phyloP scores from a whole-genome alignment of 2,329 filamentous ascomycete genomes.

The Aureobasidium zeae region DNA sequence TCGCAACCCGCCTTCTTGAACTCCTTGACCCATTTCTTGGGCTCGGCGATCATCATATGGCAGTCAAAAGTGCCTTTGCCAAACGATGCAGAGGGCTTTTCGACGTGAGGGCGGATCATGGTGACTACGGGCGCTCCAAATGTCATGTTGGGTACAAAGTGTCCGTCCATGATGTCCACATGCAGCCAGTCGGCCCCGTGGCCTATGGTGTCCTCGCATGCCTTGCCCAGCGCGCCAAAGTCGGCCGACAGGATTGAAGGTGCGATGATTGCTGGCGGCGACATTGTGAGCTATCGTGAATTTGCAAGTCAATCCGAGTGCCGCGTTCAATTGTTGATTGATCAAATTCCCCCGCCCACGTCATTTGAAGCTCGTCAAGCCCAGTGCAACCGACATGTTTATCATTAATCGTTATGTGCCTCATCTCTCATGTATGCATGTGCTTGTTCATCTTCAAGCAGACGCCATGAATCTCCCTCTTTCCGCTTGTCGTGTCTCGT shows the following conservation, averaged over 20 bases:
- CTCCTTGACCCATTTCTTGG: slow-evolving; percentile 95
- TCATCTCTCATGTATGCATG: too few relatives aligned
- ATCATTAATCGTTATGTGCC: too few relatives aligned
- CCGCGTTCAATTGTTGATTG: too few relatives aligned
- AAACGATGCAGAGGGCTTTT: slow-evolving; percentile 56
- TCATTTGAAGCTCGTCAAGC: too few relatives aligned
- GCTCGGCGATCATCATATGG: slow-evolving; percentile 99
- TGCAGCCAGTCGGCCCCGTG: slow-evolving; percentile 89
- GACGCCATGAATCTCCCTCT: too few relatives aligned
- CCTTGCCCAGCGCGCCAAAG: slow-evolving; percentile 79
- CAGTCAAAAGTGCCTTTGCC: slow-evolving; percentile 95
- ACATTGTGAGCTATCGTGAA: too few relatives aligned
- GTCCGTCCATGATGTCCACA: slow-evolving; percentile 96
- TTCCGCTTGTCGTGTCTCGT: too few relatives aligned
- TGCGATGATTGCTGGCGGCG: slow-evolving; percentile 86
- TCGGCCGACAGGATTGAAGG: slow-evolving; percentile 97
- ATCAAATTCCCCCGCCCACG: too few relatives aligned
- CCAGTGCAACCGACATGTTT: too few relatives aligned
- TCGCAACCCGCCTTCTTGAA: slow-evolving; percentile 92
- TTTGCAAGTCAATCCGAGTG: too few relatives aligned
- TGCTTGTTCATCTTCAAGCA: too few relatives aligned
- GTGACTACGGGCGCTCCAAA: slow-evolving; percentile 93
- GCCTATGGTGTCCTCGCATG: slow-evolving; percentile 76
- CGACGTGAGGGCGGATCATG: slow-evolving; percentile 81
- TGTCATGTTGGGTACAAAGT: slow-evolving; percentile 98